Evolutionary conservation across 371 early-diverging fungal genomes (phyloP).

Genomic region (Mucor mucedo): DNA sequence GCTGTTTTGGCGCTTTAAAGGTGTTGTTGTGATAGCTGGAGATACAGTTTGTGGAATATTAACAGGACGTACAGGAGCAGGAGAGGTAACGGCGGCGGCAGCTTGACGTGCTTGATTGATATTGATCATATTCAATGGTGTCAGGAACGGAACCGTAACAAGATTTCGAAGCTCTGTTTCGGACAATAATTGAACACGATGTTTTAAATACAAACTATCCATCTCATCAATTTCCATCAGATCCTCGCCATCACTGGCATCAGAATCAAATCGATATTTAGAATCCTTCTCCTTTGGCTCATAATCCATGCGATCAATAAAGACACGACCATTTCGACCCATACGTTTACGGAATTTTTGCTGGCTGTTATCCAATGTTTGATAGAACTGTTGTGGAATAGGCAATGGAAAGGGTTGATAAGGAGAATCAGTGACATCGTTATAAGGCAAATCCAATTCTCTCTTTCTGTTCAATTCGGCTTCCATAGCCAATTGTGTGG

Average conservation of each 20-base stretch:
- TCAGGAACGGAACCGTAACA: conserved; percentile 43
- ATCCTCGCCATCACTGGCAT: conserved; percentile 59
- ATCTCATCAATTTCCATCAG: conserved; percentile 43
- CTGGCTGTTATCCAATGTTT: conserved; percentile 18
- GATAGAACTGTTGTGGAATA: conserved; percentile 45
- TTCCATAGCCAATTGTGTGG: conserved; percentile 39
- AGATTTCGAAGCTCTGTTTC: conserved; percentile 61
- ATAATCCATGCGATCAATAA: conserved; percentile 54
- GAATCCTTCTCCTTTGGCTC: not conserved
- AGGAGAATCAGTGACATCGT: conserved; percentile 59
- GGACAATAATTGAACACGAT: conserved; percentile 54
- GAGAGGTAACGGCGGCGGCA: conserved; percentile 9
- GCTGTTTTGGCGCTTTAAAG: conserved; percentile 45
- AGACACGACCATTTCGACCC: conserved; percentile 65
- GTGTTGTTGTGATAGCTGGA: conserved; percentile 20
- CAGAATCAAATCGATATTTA: conserved; percentile 54
- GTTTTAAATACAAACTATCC: conserved; percentile 40
- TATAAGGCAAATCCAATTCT: conserved; percentile 51
- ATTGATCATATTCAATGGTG: conserved; percentile 38
- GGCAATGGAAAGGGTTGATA: conserved; percentile 55
- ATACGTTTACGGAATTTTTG: conserved; percentile 55
- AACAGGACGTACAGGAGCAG: conserved; percentile 2
- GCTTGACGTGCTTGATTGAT: conserved; percentile 20
- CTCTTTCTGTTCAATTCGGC: conserved; percentile 49
- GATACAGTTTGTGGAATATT: not conserved